These are phyloP conservation scores for Knufia petricola DNA, from an alignment of 2,329 filamentous ascomycete species.

Conservation along the genomic window DNA sequence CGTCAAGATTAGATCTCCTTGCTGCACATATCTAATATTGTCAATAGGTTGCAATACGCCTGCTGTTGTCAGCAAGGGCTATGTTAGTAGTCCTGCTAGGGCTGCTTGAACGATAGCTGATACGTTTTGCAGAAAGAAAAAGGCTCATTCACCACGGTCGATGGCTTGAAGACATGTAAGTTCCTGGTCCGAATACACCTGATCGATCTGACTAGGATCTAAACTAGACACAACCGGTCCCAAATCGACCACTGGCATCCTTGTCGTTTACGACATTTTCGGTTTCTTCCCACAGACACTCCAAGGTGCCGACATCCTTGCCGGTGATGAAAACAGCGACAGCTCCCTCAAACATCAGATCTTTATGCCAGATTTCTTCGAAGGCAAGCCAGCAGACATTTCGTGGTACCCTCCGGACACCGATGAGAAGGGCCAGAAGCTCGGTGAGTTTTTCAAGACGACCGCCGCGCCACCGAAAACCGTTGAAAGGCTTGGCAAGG, in stretches of 20 bases:
- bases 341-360: constrained; percentile 68
- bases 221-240: constrained; percentile 44
- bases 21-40: not conserved
- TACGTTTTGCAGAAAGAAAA: constrained; percentile 28
- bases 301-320: constrained; percentile 55
- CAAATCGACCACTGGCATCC: constrained; percentile 45
- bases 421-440: constrained; percentile 53
- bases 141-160: constrained; percentile 49
- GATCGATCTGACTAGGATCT: not conserved
- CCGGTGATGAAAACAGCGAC: constrained; percentile 38
- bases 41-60: constrained; percentile 5
- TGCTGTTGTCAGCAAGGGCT: constrained; percentile 6
- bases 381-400: constrained; percentile 58
- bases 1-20: not conserved
- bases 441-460: constrained; percentile 32
- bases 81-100: not conserved
- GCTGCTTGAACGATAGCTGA: not conserved
- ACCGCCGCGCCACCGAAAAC: constrained; percentile 48
- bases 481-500: constrained; percentile 45
- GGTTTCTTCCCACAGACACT: constrained; percentile 55
- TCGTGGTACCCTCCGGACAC: constrained; percentile 45
- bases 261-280: constrained; percentile 49
- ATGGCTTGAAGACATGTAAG: constrained; percentile 50
- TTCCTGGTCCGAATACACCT: not conserved
- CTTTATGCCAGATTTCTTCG: constrained; percentile 87